Conservation (phyloP, 2,329 filamentous ascomycete species). For the Truncatella angustata region DNA sequence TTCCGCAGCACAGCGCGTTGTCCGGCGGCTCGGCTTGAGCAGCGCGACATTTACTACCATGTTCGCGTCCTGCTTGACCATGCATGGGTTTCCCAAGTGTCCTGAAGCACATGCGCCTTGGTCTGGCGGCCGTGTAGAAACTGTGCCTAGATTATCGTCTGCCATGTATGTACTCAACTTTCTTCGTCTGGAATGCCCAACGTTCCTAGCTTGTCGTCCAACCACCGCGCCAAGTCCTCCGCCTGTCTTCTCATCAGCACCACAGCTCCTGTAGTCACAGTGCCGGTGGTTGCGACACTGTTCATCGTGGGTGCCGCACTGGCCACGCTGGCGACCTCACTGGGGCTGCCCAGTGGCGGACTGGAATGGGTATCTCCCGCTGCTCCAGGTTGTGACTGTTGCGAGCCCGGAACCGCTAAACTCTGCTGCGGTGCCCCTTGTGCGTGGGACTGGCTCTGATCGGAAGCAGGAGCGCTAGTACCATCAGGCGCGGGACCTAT, state of each 20-base stretch:
- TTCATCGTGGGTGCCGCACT: conserved; percentile 45
- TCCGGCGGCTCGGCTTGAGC: too few species aligned
- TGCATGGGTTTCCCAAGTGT: background rate
- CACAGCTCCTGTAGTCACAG: conserved; percentile 42
- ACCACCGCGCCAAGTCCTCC: conserved; percentile 56
- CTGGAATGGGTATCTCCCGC: conserved; percentile 27
- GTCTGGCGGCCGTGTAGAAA: background rate
- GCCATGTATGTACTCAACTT: conserved; percentile 20
- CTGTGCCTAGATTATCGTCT: background rate
- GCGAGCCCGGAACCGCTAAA: conserved; percentile 17
- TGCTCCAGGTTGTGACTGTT: background rate
- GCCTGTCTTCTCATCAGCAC: conserved; percentile 54
- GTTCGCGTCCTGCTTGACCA: too few species aligned
- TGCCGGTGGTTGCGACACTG: conserved; percentile 33
- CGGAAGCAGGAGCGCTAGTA: conserved; percentile 10
- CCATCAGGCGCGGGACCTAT: conserved; percentile 45
- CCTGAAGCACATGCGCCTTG: background rate
- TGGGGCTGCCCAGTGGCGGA: conserved; percentile 32
- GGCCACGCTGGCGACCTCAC: conserved; percentile 46
- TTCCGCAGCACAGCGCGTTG: too few species aligned
- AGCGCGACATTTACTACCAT: background rate
- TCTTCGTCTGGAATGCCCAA: conserved; percentile 53
- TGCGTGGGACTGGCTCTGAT: background rate
- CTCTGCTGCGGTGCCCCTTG: conserved; percentile 8
- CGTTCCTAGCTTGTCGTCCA: conserved; percentile 58